A percentile compares a stretch with the other conserved stretches of the same genome.
These are phyloP conservation scores for Gigaspora rosea DNA, from an alignment of 192 early-diverging fungal species.

Conservation along the genomic window DNA sequence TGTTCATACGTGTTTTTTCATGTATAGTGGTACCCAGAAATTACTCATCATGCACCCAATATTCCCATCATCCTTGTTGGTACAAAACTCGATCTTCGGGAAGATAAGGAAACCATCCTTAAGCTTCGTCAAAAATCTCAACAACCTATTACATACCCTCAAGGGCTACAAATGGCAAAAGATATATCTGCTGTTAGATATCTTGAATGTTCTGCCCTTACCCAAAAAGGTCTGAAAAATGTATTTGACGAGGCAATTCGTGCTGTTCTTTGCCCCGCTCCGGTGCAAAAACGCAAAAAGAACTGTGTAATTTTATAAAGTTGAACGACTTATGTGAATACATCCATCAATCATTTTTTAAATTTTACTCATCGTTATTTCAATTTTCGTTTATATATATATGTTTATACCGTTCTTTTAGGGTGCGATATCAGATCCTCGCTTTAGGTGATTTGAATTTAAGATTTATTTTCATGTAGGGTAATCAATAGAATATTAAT, in stretches of 20 bases:
- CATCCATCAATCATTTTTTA: too few species aligned
- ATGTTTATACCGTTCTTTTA: too few species aligned
- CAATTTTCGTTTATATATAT: too few species aligned
- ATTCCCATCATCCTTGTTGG: constrained; percentile 93
- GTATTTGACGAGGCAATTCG: constrained; percentile 99
- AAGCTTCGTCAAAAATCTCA: constrained; percentile 85
- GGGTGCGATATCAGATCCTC: too few species aligned
- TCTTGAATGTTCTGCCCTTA: constrained; percentile 96
- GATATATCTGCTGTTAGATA: constrained; percentile 91
- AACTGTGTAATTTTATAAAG: constrained; percentile 77
- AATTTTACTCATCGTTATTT: too few species aligned
- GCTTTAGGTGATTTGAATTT: too few species aligned
- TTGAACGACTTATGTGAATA: not conserved
- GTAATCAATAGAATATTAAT: too few species aligned
- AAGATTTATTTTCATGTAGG: too few species aligned
- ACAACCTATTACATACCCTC: constrained; percentile 84
- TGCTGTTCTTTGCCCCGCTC: constrained; percentile 80
- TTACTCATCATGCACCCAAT: constrained; percentile 92
- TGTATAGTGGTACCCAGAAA: constrained; percentile 90
- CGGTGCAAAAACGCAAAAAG: constrained; percentile 64
- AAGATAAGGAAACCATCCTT: constrained; percentile 88
- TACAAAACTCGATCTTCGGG: constrained; percentile 97
- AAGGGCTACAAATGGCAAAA: constrained; percentile 87
- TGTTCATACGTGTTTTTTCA: not conserved
- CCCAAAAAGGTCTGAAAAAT: constrained; percentile 96